phyloP scores from a whole-genome alignment of 1,139 yeast species.

The Kurtzmaniella quercitrusa region DNA sequence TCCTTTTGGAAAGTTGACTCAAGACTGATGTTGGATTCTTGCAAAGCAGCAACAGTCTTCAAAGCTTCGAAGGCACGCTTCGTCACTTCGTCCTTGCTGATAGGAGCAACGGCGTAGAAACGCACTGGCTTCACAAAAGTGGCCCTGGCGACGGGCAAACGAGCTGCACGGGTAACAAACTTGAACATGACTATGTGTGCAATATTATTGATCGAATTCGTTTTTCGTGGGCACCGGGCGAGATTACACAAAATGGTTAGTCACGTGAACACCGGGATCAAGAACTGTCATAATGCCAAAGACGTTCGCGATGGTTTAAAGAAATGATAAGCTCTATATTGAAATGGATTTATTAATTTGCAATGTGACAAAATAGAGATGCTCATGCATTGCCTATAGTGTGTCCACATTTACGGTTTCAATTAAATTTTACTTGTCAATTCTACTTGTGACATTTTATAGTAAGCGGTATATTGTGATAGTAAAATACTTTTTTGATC shows the following conservation, averaged over 20 bases:
- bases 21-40: constrained; percentile 40
- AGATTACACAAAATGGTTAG: neutral
- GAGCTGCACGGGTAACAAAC: constrained; percentile 28
- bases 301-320: no score
- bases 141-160: constrained; percentile 33
- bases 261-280: neutral
- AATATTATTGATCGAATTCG: neutral
- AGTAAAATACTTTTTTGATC: neutral
- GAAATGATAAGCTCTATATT: no score
- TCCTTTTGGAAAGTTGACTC: constrained; percentile 57
- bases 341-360: no score
- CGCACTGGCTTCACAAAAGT: constrained; percentile 33
- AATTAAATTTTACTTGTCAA: no score
- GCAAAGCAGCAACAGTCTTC: constrained; percentile 49
- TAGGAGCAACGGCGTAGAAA: constrained; percentile 46
- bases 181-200: constrained; percentile 28
- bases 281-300: no score
- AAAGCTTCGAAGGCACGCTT: constrained; percentile 48
- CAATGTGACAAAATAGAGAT: no score
- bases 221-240: neutral
- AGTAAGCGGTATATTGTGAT: no score
- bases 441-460: no score
- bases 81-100: constrained; percentile 45
- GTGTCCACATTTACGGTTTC: no score
- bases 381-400: no score